phyloP scores from a whole-genome alignment of 2,329 filamentous ascomycete genomes.

The Alternaria dauci region DNA sequence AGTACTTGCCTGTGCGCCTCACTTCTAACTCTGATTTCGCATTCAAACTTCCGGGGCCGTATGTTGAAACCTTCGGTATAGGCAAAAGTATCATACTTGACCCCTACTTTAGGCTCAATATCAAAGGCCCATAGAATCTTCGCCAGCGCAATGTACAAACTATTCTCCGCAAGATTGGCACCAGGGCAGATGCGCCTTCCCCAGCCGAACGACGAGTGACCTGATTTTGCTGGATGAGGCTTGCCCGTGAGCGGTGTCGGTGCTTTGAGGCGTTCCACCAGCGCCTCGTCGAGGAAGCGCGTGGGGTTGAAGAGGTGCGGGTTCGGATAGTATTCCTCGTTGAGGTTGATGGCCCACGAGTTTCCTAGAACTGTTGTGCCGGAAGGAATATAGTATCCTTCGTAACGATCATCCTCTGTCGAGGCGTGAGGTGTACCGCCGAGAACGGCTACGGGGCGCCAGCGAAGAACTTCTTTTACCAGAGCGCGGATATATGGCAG shows the following conservation, averaged over 20 bases:
- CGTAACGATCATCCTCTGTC: constrained; percentile 59
- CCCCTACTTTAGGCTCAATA: constrained; percentile 40
- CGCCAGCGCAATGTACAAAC: constrained; percentile 44
- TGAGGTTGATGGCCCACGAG: constrained; percentile 56
- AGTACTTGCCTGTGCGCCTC: constrained; percentile 41
- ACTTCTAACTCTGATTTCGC: constrained; percentile 46
- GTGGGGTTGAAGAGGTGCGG: constrained; percentile 53
- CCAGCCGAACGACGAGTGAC: constrained; percentile 50
- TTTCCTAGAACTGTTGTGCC: constrained; percentile 58
- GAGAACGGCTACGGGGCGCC: constrained; percentile 53
- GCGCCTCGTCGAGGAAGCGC: constrained; percentile 47
- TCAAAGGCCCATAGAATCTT: constrained; percentile 50
- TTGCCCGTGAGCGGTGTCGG: constrained; percentile 28
- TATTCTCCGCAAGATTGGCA: constrained; percentile 42
- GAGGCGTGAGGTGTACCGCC: constrained; percentile 59
- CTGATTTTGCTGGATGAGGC: constrained; percentile 40
- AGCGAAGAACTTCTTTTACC: constrained; percentile 49
- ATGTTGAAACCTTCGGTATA: constrained; percentile 56
- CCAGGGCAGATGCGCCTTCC: constrained; percentile 46
- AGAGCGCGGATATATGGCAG: constrained; percentile 53
- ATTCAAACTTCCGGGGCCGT: constrained; percentile 48
- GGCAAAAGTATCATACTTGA: constrained; percentile 50
- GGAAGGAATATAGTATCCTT: constrained; percentile 59
- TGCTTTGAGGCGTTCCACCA: constrained; percentile 28
- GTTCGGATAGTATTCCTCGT: constrained; percentile 52